Conservation (phyloP, 73 alveolate genomes). For the Stentor roeselii region DNA sequence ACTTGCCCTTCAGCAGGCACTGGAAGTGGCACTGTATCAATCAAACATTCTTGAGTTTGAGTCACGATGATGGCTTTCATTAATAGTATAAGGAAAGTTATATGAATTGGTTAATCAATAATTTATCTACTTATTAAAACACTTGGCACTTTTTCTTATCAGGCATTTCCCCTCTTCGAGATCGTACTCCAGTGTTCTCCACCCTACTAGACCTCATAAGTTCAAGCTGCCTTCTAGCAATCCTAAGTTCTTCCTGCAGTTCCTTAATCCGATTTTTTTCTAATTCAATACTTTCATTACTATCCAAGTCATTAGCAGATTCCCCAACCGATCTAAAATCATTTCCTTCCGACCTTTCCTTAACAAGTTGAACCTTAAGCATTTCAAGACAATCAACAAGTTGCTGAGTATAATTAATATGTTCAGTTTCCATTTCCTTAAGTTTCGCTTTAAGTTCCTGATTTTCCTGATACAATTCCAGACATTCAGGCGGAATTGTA, state of each 20-base stretch:
- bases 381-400: neutral
- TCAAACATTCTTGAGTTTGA: neutral
- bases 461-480: neutral
- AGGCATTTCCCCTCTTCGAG: no score
- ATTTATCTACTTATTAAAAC: no score
- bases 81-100: no score
- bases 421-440: neutral
- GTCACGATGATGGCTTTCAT: neutral
- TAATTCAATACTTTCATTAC: neutral
- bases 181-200: no score
- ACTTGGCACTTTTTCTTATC: no score
- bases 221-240: neutral
- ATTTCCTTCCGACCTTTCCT: neutral
- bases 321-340: neutral
- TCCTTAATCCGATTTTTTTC: neutral
- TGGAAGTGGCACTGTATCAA: neutral
- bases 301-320: neutral
- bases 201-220: neutral
- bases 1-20: neutral
- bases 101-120: no score
- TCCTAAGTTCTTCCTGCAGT: neutral
- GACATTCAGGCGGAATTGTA: neutral
- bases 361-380: neutral
- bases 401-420: neutral
- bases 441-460: neutral